phyloP scores from a whole-genome alignment of 2,329 filamentous ascomycete species.

The Grosmannia serpens region DNA sequence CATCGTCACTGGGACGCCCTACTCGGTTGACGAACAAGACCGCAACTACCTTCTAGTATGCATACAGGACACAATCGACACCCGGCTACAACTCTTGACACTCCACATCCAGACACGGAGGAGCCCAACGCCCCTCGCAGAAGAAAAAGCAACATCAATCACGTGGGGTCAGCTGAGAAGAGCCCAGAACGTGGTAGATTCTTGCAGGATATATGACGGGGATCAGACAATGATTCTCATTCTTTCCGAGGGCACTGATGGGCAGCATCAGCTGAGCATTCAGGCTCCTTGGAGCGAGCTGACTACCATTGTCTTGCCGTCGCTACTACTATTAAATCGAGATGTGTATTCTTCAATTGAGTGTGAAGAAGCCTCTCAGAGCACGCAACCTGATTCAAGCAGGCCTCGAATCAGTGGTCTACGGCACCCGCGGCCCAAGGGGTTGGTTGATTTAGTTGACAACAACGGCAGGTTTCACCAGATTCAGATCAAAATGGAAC shows the following conservation, averaged over 20 bases:
- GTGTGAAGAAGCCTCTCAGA: conserved; percentile 1
- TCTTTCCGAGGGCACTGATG: conserved; percentile 52
- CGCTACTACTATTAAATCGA: conserved; percentile 36
- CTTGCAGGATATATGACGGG: conserved; percentile 59
- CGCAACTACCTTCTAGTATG: conserved; percentile 51
- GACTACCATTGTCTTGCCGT: conserved; percentile 53
- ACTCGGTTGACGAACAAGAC: conserved; percentile 39
- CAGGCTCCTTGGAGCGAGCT: conserved; percentile 67
- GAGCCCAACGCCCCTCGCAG: conserved; percentile 14
- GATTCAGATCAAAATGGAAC: conserved; percentile 55
- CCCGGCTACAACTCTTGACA: conserved; percentile 54
- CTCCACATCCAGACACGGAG: conserved; percentile 41
- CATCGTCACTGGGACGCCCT: conserved; percentile 49
- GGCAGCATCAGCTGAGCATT: conserved; percentile 54
- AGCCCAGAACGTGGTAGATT: conserved; percentile 59
- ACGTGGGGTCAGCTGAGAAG: conserved; percentile 40
- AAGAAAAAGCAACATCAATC: conserved; percentile 22
- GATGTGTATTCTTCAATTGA: background rate
- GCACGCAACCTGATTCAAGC: background rate
- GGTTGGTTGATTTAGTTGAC: conserved; percentile 56
- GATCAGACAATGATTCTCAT: conserved; percentile 57
- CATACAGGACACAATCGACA: conserved; percentile 58
- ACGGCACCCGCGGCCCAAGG: conserved; percentile 44
- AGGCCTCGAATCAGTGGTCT: conserved; percentile 35
- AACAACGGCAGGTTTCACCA: conserved; percentile 51